phyloP scores from a whole-genome alignment of 805 yeast genomes.

The Candida ipomoeae region DNA sequence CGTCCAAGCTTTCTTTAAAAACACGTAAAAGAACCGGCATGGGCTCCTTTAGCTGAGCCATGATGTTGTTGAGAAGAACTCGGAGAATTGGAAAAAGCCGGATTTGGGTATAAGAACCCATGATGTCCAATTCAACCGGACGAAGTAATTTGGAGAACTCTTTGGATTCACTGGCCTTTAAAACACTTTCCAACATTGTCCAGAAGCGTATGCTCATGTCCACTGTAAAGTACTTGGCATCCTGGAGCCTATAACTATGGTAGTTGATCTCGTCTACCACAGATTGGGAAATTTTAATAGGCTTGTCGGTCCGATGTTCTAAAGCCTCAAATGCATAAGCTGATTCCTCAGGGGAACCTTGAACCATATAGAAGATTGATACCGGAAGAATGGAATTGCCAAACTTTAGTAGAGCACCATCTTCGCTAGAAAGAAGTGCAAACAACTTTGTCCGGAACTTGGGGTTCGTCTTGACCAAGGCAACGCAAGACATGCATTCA shows the following conservation, averaged over 20 bases:
- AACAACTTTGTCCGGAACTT: constrained; percentile 33
- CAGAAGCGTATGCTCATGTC: constrained; percentile 45
- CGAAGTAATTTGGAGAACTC: constrained; percentile 21
- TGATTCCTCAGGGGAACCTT: constrained; percentile 45
- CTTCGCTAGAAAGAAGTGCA: background rate
- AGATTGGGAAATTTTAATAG: constrained; percentile 5
- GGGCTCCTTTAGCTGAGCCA: constrained; percentile 47
- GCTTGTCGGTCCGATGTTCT: constrained; percentile 1
- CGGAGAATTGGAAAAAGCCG: constrained; percentile 33
- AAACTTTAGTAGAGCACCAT: background rate
- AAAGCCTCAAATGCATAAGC: constrained; percentile 43
- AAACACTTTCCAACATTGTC: constrained; percentile 35
- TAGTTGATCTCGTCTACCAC: constrained; percentile 52
- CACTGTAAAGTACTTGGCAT: constrained; percentile 45
- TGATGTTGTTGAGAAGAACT: constrained; percentile 48
- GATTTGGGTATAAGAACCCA: constrained; percentile 27
- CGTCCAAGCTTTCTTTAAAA: constrained; percentile 41
- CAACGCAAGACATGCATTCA: constrained; percentile 53
- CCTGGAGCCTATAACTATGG: constrained; percentile 51
- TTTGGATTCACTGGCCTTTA: constrained; percentile 21
- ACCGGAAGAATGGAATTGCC: constrained; percentile 39
- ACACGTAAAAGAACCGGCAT: constrained; percentile 55
- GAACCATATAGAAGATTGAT: constrained; percentile 48
- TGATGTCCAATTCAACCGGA: constrained; percentile 29
- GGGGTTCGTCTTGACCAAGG: constrained; percentile 38